A percentile compares a stretch with the other conserved stretches of the same genome.
Conservation (phyloP, 2,329 filamentous ascomycete genomes). For the Fusarium acutatum region DNA sequence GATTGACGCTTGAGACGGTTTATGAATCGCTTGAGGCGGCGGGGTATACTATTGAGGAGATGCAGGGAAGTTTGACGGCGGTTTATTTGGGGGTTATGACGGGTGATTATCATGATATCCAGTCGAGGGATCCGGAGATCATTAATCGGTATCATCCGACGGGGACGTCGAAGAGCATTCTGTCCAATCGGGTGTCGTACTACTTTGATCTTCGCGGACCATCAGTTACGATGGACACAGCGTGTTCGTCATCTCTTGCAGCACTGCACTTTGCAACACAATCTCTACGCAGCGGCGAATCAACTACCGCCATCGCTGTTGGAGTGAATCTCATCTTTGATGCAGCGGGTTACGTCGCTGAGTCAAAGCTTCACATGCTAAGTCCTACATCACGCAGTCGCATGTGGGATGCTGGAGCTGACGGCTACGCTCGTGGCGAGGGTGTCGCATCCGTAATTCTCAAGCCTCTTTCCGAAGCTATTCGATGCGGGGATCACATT, state of each 20-base stretch:
- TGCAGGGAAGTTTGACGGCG: constrained; percentile 21
- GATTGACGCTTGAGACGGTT: constrained; percentile 51
- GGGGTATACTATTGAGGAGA: constrained; percentile 44
- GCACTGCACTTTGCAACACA: neutral
- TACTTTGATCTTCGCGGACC: neutral
- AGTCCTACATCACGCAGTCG: constrained; percentile 4
- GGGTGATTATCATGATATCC: constrained; percentile 17
- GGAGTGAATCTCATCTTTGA: constrained; percentile 38
- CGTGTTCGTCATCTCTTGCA: neutral
- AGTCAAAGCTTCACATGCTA: constrained; percentile 55
- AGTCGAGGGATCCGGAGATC: constrained; percentile 12
- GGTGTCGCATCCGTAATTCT: constrained; percentile 11
- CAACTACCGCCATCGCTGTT: neutral
- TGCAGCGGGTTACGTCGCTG: constrained; percentile 24
- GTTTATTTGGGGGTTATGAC: constrained; percentile 26
- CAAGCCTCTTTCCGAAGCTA: constrained; percentile 7
- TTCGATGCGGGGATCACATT: constrained; percentile 60
- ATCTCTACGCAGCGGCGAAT: neutral
- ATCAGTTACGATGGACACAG: neutral
- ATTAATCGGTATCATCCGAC: constrained; percentile 42
- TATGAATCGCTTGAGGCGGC: constrained; percentile 53
- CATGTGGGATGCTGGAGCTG: constrained; percentile 17
- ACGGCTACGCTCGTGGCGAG: constrained; percentile 18
- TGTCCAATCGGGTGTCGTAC: neutral
- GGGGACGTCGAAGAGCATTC: neutral